Conservation (phyloP, 148 eudicot genomes). For the Nyssa sinensis region DNA sequence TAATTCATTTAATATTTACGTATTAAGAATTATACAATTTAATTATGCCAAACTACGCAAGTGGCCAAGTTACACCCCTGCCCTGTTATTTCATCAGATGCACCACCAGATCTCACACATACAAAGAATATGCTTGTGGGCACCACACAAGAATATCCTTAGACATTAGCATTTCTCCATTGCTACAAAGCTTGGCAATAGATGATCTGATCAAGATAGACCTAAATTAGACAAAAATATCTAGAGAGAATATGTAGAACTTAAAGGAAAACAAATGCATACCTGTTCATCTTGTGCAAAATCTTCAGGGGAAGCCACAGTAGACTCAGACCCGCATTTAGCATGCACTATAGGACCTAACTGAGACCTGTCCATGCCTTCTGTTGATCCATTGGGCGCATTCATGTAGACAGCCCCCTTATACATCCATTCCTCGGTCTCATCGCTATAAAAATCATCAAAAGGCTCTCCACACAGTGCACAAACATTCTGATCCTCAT, state of each 20-base stretch:
- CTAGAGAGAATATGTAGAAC: conserved; percentile 3
- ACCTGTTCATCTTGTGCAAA: conserved; percentile 46
- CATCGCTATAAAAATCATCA: conserved; percentile 88
- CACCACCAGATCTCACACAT: neutral
- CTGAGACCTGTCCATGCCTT: conserved; percentile 67
- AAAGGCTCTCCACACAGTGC: conserved; percentile 89
- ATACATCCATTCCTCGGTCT: conserved; percentile 97
- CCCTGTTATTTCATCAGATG: neutral
- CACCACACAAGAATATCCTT: neutral
- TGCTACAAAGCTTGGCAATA: neutral
- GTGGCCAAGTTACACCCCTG: neutral
- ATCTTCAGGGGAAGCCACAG: conserved; percentile 43
- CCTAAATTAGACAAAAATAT: neutral
- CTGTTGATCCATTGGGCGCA: conserved; percentile 51
- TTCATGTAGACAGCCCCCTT: conserved; percentile 91
- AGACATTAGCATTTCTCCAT: neutral
- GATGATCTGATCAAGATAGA: neutral
- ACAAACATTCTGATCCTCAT: conserved; percentile 81
- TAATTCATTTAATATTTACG: too few species aligned
- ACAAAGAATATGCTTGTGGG: neutral
- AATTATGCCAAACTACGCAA: neutral
- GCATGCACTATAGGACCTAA: conserved; percentile 96
- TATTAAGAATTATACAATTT: too few species aligned
- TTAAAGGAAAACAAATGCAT: conserved; percentile 18
- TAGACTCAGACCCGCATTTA: conserved; percentile 78